These are phyloP conservation scores for Claviceps sp. DNA, from an alignment of 2,329 filamentous ascomycete genomes.

Conservation along the genomic window DNA sequence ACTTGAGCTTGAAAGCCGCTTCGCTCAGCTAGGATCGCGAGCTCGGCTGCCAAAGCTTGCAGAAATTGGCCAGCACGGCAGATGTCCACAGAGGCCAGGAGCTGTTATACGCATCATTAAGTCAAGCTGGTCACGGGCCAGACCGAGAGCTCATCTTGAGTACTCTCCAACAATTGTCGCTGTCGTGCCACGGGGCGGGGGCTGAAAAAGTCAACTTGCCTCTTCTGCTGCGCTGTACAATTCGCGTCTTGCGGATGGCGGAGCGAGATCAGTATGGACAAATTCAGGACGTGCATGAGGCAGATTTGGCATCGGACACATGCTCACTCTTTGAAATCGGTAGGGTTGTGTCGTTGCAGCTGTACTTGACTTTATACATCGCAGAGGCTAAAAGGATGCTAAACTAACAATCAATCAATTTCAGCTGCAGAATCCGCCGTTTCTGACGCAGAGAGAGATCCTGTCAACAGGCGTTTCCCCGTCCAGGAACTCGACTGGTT, in stretches of 20 bases:
- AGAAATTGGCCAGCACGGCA: conserved; percentile 33
- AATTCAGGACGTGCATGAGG: conserved; percentile 1
- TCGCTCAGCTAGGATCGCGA: conserved; percentile 44
- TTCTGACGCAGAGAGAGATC: conserved; percentile 22
- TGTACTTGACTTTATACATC: not conserved
- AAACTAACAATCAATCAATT: conserved; percentile 4
- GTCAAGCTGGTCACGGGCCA: conserved; percentile 57
- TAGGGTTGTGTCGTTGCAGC: conserved; percentile 11
- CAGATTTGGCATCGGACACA: conserved; percentile 30
- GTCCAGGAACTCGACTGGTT: conserved; percentile 69
- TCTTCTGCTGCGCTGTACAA: conserved; percentile 33
- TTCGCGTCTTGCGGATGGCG: conserved; percentile 34
- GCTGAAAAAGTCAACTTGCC: conserved; percentile 18
- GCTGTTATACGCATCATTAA: conserved; percentile 66
- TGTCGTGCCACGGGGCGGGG: conserved; percentile 12
- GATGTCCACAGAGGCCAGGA: conserved; percentile 33
- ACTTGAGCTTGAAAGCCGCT: conserved; percentile 63
- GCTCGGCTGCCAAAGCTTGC: conserved; percentile 50
- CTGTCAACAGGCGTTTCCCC: conserved; percentile 40
- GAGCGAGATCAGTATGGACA: conserved; percentile 19
- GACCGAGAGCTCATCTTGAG: conserved; percentile 43
- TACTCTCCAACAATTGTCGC: conserved; percentile 21
- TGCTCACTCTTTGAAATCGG: conserved; percentile 37
- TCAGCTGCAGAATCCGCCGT: conserved; percentile 17
- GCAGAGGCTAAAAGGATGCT: not conserved